A percentile compares a stretch with the other conserved stretches of the same genome.
These are phyloP conservation scores for Diplodia scrobiculata DNA, from an alignment of 2,329 filamentous ascomycete genomes.

Conservation along the genomic window DNA sequence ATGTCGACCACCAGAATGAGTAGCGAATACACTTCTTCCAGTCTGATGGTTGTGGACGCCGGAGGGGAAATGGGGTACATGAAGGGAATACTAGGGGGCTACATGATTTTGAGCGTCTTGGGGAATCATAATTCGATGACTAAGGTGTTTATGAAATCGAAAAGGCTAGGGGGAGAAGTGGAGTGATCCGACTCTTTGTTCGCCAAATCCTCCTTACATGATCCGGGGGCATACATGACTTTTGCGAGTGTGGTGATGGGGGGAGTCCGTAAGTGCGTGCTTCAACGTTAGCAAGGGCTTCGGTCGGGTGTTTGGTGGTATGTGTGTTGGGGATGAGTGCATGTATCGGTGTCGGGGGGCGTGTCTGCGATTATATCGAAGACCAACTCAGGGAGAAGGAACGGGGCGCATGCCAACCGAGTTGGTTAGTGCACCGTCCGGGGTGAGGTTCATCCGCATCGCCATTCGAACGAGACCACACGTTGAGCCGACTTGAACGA, in stretches of 20 bases:
- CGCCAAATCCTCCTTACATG: constrained; percentile 32
- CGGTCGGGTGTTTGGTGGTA: constrained; percentile 17
- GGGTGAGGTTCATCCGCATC: neutral
- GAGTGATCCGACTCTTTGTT: constrained; percentile 25
- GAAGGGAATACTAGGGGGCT: constrained; percentile 3
- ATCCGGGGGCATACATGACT: constrained; percentile 33
- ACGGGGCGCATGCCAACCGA: neutral
- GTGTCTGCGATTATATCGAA: constrained; percentile 13
- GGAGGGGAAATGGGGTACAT: constrained; percentile 14
- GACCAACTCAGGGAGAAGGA: neutral
- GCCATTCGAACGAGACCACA: neutral
- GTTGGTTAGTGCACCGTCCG: neutral
- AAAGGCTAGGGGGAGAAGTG: constrained; percentile 20
- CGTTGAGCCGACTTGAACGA: neutral
- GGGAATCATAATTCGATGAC: constrained; percentile 26
- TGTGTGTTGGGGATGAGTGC: constrained; percentile 20
- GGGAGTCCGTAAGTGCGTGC: constrained; percentile 26
- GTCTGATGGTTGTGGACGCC: constrained; percentile 14
- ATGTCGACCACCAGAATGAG: constrained; percentile 4
- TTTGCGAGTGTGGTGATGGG: constrained; percentile 19
- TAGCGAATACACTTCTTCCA: neutral
- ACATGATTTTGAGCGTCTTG: constrained; percentile 18
- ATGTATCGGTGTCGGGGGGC: constrained; percentile 27
- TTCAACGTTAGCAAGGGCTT: constrained; percentile 27
- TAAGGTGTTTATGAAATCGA: constrained; percentile 14